Evolutionary conservation across 306 rosid species (phyloP), one percentile per base, ranked within the genome.

Genomic region (Dryas alaskensis): DNA sequence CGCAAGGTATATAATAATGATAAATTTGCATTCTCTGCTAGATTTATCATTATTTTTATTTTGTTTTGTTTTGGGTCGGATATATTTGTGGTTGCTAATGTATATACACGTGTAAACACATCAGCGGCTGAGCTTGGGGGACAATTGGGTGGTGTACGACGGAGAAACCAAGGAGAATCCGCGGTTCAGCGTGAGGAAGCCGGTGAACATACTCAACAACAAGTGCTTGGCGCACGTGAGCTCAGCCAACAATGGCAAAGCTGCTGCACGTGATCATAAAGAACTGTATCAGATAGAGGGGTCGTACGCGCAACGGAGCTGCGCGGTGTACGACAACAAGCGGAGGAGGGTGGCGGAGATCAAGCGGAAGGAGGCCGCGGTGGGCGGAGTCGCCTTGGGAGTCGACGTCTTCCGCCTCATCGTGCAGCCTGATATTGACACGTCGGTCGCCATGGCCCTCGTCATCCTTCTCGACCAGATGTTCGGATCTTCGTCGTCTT

Each of bases 271-370:
- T 45, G 8, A 45, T 45, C 48, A 45, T 45, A 1, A 5, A 45
- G 1, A 3, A 16, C 4, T 72, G 17, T 92, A 87, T 67, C 89
- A 83, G 78, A 80, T 89, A 8, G 90, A 86, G 54, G 97, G 97
- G 0, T 87, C 89, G 50, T 92, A 86, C 78, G 7, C 84, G 58
- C 82, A 83, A 45, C 84, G 97, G 76, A 64, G 84, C 78, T 92
- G 96, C 60, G 50, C 5, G 1, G 80, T 92, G 48, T 84, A 79
- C 73, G 86, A 89, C 74, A 81, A 59, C 13, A 84, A 80, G 58
- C 70, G 83, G 81, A 83, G 69, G 73, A 73, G 54, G 57, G 90
- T 92, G 75, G 97, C 87, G 37, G 97, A 91, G 85, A 89, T 89
- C 10, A 85, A 86, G 80, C 80, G 73, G 67, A 89, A 91, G 79